Percentiles rank a stretch among this genome's conserved stretches.
phyloP scores from a whole-genome alignment of 1,284 basidiomycete species.

The Austroboletus niveus region DNA sequence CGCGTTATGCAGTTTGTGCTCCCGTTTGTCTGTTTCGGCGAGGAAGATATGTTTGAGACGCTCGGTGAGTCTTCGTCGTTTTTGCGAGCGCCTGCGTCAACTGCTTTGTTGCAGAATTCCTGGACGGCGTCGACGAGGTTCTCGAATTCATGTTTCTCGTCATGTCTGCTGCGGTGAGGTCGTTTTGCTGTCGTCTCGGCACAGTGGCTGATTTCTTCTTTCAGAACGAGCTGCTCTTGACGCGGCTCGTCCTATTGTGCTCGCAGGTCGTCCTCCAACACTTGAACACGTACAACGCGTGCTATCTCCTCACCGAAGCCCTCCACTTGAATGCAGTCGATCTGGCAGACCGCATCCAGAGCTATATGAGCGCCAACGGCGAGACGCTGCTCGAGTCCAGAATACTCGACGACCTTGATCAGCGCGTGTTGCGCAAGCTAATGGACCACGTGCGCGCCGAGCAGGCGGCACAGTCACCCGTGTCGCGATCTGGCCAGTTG shows the following conservation, averaged over 20 bases:
- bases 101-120: conserved; percentile 47
- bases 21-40: conserved; percentile 80
- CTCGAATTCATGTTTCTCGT: conserved; percentile 89
- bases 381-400: conserved; percentile 85
- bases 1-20: conserved; percentile 77
- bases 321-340: conserved; percentile 73
- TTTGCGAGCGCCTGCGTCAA: background rate
- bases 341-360: conserved; percentile 74
- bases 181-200: background rate
- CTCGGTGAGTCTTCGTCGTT: conserved; percentile 49
- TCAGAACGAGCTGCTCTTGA: conserved; percentile 87
- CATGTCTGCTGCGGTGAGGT: conserved; percentile 76
- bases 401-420: conserved; percentile 76
- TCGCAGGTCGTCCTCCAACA: conserved; percentile 72
- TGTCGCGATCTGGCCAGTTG: conserved; percentile 60
- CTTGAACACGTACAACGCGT: conserved; percentile 77
- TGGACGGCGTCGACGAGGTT: conserved; percentile 70
- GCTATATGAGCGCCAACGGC: conserved; percentile 82
- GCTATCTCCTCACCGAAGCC: conserved; percentile 81
- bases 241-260: conserved; percentile 83
- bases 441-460: conserved; percentile 55
- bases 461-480: conserved; percentile 69
- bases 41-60: conserved; percentile 71
- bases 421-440: conserved; percentile 68
- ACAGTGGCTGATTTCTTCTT: conserved; percentile 8